phyloP scores from a whole-genome alignment of 768 basidiomycete species.

The Lentinula raphanica region DNA sequence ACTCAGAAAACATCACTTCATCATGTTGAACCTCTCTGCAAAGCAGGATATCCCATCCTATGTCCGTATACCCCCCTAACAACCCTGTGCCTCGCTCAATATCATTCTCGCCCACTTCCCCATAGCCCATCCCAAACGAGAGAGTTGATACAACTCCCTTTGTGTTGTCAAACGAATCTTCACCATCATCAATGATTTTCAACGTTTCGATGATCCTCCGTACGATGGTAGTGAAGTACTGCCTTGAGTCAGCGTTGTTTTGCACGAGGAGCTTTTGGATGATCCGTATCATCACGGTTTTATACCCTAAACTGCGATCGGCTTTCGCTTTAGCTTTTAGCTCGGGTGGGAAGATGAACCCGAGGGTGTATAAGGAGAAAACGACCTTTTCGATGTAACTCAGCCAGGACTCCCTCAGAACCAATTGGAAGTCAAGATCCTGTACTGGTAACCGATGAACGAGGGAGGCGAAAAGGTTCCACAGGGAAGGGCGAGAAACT shows the following conservation, averaged over 20 bases:
- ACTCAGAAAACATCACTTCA: slow-evolving; percentile 66
- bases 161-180: slow-evolving; percentile 68
- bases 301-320: slow-evolving; percentile 63
- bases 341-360: slow-evolving; percentile 74
- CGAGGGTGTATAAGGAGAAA: slow-evolving; percentile 81
- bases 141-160: slow-evolving; percentile 56
- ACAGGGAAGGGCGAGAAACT: slow-evolving; percentile 54
- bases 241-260: slow-evolving; percentile 46
- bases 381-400: slow-evolving; percentile 74
- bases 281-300: slow-evolving; percentile 65
- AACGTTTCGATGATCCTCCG: slow-evolving; percentile 71
- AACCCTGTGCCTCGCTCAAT: slow-evolving; percentile 72
- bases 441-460: slow-evolving; percentile 81
- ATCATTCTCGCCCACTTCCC: slow-evolving; percentile 61
- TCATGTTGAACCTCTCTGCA: slow-evolving; percentile 58
- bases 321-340: slow-evolving; percentile 67
- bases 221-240: slow-evolving; percentile 47
- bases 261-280: slow-evolving; percentile 57
- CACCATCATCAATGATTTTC: slow-evolving; percentile 72
- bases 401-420: slow-evolving; percentile 63
- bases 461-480: slow-evolving; percentile 61
- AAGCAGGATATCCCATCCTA: slow-evolving; percentile 69
- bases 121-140: slow-evolving; percentile 82
- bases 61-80: slow-evolving; percentile 65
- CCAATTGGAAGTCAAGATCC: slow-evolving; percentile 67